phyloP scores from a whole-genome alignment of 805 yeast genomes.

The Nakazawaea pomicola region DNA sequence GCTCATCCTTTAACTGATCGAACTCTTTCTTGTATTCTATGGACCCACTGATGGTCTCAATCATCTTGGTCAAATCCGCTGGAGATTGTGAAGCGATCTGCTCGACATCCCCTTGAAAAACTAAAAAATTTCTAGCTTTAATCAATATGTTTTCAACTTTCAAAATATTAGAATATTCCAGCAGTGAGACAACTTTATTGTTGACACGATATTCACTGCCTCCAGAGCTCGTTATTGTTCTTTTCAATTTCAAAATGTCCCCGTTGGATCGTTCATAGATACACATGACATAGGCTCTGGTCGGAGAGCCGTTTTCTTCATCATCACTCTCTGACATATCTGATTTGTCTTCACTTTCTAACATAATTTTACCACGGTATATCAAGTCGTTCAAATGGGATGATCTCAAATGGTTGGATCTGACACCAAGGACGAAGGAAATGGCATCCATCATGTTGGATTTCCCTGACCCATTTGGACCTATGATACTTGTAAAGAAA shows the following conservation, averaged over 20 bases:
- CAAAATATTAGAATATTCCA: constrained; percentile 60
- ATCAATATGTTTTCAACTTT: constrained; percentile 78
- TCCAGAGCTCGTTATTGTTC: constrained; percentile 57
- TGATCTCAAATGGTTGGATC: constrained; percentile 72
- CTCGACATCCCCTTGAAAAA: constrained; percentile 96
- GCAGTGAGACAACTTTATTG: constrained; percentile 52
- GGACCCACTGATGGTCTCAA: constrained; percentile 86
- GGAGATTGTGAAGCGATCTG: constrained; percentile 87
- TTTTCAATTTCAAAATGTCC: constrained; percentile 51
- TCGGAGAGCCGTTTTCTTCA: constrained; percentile 30
- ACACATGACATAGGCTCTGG: constrained; percentile 71
- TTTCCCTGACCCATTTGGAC: constrained; percentile 99
- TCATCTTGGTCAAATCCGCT: constrained; percentile 59
- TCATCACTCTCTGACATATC: constrained; percentile 13
- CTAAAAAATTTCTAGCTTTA: constrained; percentile 86
- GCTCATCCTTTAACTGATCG: constrained; percentile 56
- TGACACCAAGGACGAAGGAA: constrained; percentile 86
- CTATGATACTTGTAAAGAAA: constrained; percentile 84
- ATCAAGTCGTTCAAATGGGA: constrained; percentile 68
- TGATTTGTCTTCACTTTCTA: constrained; percentile 16
- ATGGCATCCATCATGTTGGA: constrained; percentile 96
- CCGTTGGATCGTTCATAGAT: constrained; percentile 64
- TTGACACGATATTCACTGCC: constrained; percentile 65
- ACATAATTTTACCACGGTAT: constrained; percentile 60
- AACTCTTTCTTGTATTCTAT: constrained; percentile 61